Percentiles rank a stretch among this genome's conserved stretches.
phyloP scores from a whole-genome alignment of 2,329 filamentous ascomycete species.

The Diatrype stigma region DNA sequence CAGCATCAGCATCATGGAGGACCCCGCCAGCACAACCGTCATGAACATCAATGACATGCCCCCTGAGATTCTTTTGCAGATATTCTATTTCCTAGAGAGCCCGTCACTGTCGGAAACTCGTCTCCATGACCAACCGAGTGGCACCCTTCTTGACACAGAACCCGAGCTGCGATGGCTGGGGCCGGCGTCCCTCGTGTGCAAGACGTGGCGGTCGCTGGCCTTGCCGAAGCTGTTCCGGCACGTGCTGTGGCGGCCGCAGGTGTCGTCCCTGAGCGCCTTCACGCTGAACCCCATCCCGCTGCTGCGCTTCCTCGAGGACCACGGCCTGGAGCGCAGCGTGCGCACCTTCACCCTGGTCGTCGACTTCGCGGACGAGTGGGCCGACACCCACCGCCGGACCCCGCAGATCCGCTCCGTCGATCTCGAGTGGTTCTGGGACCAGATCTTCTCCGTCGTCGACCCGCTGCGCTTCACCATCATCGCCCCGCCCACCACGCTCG shows the following conservation, averaged over 20 bases:
- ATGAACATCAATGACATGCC: constrained; percentile 41
- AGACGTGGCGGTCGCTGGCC: constrained; percentile 46
- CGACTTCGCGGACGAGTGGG: constrained; percentile 26
- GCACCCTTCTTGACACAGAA: constrained; percentile 32
- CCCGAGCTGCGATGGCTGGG: constrained; percentile 46
- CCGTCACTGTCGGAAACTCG: constrained; percentile 44
- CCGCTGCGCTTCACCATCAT: constrained; percentile 52
- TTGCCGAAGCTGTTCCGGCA: constrained; percentile 57
- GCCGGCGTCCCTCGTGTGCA: constrained; percentile 48
- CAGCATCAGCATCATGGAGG: neutral
- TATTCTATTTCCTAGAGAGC: constrained; percentile 51
- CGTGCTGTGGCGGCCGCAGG: constrained; percentile 35
- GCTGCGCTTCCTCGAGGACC: constrained; percentile 34
- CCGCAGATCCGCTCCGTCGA: constrained; percentile 28
- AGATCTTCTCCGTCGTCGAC: constrained; percentile 49
- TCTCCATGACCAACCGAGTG: constrained; percentile 46
- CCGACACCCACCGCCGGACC: constrained; percentile 24
- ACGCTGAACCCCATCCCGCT: constrained; percentile 32
- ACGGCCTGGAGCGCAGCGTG: constrained; percentile 36
- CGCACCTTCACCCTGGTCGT: constrained; percentile 38
- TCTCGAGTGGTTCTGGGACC: constrained; percentile 49
- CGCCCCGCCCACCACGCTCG: constrained; percentile 59
- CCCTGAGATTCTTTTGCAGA: constrained; percentile 55
- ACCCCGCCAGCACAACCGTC: neutral
- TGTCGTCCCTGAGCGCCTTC: constrained; percentile 20